Percentiles rank a stretch among this genome's conserved stretches.
These are phyloP conservation scores for Phytophthora pinifolia DNA, from an alignment of 352 stramenopile species.

Conservation along the genomic window DNA sequence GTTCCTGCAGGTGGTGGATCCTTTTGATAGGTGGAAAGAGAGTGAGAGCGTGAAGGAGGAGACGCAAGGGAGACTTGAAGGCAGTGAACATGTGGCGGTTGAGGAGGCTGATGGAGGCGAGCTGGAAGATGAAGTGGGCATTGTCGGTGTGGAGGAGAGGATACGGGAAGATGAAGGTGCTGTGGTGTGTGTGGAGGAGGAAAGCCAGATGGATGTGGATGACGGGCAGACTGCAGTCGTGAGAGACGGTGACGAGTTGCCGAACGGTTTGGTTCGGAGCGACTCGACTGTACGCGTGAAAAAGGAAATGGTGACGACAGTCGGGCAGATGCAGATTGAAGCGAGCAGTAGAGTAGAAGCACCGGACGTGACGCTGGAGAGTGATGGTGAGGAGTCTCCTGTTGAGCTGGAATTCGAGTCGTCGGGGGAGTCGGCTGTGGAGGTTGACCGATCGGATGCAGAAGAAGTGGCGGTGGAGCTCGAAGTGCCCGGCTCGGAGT, in stretches of 20 bases:
- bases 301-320: slow-evolving; percentile 7
- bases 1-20: not conserved
- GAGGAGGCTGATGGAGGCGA: not conserved
- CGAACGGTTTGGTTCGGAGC: slow-evolving; percentile 10
- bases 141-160: not conserved
- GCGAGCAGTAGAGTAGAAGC: not conserved
- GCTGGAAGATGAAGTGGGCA: not conserved
- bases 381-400: slow-evolving; percentile 9
- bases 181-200: not conserved
- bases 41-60: not conserved
- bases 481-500: slow-evolving; percentile 28
- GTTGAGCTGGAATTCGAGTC: slow-evolving; percentile 25
- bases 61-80: not conserved
- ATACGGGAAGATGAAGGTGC: not conserved
- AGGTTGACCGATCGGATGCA: slow-evolving; percentile 11
- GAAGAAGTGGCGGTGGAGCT: slow-evolving; percentile 22
- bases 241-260: slow-evolving; percentile 3
- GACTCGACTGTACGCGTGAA: slow-evolving; percentile 16
- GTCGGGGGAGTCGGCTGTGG: slow-evolving; percentile 12
- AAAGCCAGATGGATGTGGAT: not conserved
- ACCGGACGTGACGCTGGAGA: not conserved
- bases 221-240: not conserved
- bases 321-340: not conserved
- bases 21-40: not conserved
- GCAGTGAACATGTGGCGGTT: not conserved